Percentiles rank a stretch among this genome's conserved stretches.
Conservation (phyloP, 495 filamentous ascomycete species). For the Aspergillus saccharolyticus region DNA sequence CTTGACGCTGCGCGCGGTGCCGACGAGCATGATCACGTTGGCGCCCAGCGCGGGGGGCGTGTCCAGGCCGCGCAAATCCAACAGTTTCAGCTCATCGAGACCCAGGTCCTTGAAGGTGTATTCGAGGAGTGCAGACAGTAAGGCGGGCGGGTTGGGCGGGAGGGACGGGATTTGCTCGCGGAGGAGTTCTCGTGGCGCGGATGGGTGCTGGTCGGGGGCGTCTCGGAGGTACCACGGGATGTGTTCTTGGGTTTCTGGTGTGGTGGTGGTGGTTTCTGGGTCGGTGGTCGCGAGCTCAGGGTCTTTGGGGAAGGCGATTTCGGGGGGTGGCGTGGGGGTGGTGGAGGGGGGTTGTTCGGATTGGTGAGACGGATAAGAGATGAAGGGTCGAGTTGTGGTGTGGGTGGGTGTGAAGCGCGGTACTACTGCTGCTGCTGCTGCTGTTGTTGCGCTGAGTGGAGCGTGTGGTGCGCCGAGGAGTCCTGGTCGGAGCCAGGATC, state of each 20-base stretch:
- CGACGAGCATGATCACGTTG: conserved; percentile 86
- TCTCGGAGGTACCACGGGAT: background rate
- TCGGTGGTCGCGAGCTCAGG: background rate
- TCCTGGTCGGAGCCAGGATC: background rate
- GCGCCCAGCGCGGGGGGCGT: conserved; percentile 82
- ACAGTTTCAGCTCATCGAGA: conserved; percentile 66
- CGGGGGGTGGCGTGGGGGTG: background rate
- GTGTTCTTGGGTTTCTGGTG: background rate
- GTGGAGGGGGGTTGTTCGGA: background rate
- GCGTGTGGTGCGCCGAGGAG: background rate
- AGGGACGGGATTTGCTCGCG: conserved; percentile 66
- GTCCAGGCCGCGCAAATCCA: conserved; percentile 79
- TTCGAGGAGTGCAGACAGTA: conserved; percentile 69
- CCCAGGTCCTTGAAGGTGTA: conserved; percentile 77
- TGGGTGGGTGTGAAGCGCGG: background rate
- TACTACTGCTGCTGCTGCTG: background rate
- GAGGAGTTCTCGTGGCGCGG: background rate
- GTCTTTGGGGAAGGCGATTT: background rate
- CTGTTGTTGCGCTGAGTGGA: background rate
- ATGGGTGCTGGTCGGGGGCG: background rate
- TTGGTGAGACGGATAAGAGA: background rate
- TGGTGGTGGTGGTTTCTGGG: too few relatives aligned
- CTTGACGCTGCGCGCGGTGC: conserved; percentile 87
- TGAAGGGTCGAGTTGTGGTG: background rate
- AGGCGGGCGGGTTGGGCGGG: conserved; percentile 65